Evolutionary conservation across 495 filamentous ascomycete species (phyloP).

Genomic region (Aspergillus sparsus): DNA sequence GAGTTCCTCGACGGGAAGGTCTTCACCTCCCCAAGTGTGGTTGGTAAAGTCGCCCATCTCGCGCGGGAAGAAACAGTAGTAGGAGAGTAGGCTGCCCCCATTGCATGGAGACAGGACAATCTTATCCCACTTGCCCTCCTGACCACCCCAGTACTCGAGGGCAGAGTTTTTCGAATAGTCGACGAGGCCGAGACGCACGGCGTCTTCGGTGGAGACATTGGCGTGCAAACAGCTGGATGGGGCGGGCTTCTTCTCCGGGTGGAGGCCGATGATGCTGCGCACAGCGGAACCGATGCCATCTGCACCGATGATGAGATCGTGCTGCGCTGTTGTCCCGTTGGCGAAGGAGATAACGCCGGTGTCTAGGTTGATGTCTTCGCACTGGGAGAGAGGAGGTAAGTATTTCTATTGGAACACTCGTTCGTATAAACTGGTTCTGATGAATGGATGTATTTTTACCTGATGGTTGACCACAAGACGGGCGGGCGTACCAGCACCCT

Average conservation of each 20-base stretch:
- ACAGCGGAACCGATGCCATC: slow-evolving; percentile 50
- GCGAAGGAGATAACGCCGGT: slow-evolving; percentile 41
- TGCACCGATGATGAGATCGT: slow-evolving; percentile 47
- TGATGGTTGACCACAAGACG: slow-evolving; percentile 46
- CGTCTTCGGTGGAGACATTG: slow-evolving; percentile 47
- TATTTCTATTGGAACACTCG: slow-evolving; percentile 5
- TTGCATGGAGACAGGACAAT: slow-evolving; percentile 53
- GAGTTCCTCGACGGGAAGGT: slow-evolving; percentile 42
- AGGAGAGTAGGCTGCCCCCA: slow-evolving; percentile 47
- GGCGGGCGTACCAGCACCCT: slow-evolving; percentile 46
- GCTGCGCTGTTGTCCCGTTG: slow-evolving; percentile 33
- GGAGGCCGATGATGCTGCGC: slow-evolving; percentile 43
- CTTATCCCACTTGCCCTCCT: slow-evolving; percentile 51
- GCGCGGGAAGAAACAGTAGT: slow-evolving; percentile 54
- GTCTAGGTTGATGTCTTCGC: slow-evolving; percentile 38
- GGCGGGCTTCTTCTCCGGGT: slow-evolving; percentile 47
- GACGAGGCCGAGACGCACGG: slow-evolving; percentile 41
- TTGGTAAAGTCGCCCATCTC: slow-evolving; percentile 42
- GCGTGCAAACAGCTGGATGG: slow-evolving; percentile 48
- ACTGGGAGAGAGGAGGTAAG: slow-evolving; percentile 20
- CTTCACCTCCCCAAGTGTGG: slow-evolving; percentile 45
- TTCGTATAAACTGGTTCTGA: neutral
- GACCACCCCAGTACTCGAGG: slow-evolving; percentile 53
- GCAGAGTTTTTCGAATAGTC: slow-evolving; percentile 47
- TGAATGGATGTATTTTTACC: slow-evolving; percentile 20